A percentile compares a stretch with the other conserved stretches of the same genome.
Evolutionary conservation across 805 yeast species (phyloP).

Genomic region (Candida golubevii): DNA sequence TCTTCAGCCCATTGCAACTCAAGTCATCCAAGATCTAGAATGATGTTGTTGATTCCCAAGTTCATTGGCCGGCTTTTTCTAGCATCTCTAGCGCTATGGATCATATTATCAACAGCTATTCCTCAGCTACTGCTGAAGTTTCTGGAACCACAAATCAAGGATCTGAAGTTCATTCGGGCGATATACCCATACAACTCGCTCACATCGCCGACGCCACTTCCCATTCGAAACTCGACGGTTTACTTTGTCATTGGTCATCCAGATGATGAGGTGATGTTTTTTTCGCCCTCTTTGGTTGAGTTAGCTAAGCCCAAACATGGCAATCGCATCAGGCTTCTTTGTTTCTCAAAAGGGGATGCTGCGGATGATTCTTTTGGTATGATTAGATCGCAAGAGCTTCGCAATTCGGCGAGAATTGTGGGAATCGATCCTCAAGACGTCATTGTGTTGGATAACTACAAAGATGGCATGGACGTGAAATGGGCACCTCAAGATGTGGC

Average conservation of each 20-base stretch:
- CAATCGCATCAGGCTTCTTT: conserved; percentile 55
- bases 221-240: conserved; percentile 33
- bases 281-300: conserved; percentile 70
- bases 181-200: conserved; percentile 36
- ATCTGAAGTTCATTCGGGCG: conserved; percentile 20
- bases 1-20: no score
- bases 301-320: conserved; percentile 41
- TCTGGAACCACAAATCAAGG: conserved; percentile 25
- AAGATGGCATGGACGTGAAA: conserved; percentile 61
- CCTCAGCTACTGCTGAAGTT: conserved; percentile 35
- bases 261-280: conserved; percentile 98
- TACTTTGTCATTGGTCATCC: conserved; percentile 85
- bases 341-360: conserved; percentile 71
- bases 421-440: conserved; percentile 46
- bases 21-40: background rate
- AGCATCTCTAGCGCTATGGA: conserved; percentile 33
- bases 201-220: conserved; percentile 30
- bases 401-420: conserved; percentile 48
- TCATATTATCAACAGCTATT: conserved; percentile 34
- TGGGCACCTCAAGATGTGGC: conserved; percentile 58
- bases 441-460: conserved; percentile 39
- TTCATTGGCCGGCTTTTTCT: conserved; percentile 14
- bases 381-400: conserved; percentile 57
- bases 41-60: conserved; percentile 11
- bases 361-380: conserved; percentile 65